phyloP scores from a whole-genome alignment of 23 red algal genomes.

The Pyropia yezoensis region DNA sequence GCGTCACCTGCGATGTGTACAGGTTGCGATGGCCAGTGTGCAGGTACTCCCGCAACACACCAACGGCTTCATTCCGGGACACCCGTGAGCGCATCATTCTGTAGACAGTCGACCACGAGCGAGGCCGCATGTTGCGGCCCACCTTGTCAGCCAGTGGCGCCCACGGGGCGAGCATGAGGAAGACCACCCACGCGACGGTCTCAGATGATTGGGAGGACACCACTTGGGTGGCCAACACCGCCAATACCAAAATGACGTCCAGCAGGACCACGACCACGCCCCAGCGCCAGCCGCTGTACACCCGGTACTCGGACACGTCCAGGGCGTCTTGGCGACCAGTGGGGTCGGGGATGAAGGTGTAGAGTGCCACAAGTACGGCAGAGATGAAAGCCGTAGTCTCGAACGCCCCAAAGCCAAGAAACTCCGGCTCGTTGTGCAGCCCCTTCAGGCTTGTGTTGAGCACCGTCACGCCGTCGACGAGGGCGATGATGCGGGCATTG shows the following conservation, averaged over 20 bases:
- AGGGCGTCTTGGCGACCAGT: slow-evolving; percentile 9
- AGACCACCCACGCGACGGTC: slow-evolving; percentile 13
- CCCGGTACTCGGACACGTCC: slow-evolving; percentile 26
- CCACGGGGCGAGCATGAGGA: slow-evolving; percentile 37
- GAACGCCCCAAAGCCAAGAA: slow-evolving; percentile 31
- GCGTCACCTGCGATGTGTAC: slow-evolving; percentile 5
- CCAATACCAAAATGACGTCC: slow-evolving; percentile 12
- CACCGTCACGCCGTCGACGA: no score
- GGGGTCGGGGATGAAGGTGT: slow-evolving; percentile 27
- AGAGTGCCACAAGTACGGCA: slow-evolving; percentile 9
- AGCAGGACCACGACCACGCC: slow-evolving; percentile 1
- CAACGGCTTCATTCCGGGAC: slow-evolving; percentile 23
- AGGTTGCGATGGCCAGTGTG: slow-evolving; percentile 31
- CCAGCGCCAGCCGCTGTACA: slow-evolving; percentile 32
- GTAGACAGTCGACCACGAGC: slow-evolving; percentile 10
- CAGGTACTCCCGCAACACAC: slow-evolving; percentile 24
- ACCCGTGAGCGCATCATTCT: slow-evolving; percentile 8
- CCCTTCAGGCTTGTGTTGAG: no score
- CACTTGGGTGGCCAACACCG: no score
- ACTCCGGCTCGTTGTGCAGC: slow-evolving; percentile 11
- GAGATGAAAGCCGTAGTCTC: slow-evolving; percentile 22
- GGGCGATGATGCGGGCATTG: no score
- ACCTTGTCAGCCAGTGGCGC: slow-evolving; percentile 31
- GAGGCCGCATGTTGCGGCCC: slow-evolving; percentile 11
- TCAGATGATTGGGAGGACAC: no score